phyloP scores from a whole-genome alignment of 202 grass and related monocot genomes.

The Carex sylvatica region DNA sequence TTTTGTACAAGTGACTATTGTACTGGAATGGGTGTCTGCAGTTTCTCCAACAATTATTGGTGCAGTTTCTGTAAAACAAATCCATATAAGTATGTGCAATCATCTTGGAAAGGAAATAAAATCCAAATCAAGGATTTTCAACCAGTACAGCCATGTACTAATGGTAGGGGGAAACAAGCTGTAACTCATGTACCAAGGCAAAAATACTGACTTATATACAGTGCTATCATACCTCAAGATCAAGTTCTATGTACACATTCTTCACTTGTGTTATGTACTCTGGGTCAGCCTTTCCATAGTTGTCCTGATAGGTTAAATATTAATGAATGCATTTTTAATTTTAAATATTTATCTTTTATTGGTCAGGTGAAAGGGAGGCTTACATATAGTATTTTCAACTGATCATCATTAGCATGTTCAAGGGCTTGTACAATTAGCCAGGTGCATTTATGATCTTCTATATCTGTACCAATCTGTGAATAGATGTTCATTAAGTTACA shows the following conservation, averaged over 20 bases:
- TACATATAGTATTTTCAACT: slow-evolving; percentile 65
- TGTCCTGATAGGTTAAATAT: slow-evolving; percentile 37
- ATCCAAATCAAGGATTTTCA: background rate
- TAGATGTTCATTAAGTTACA: slow-evolving; percentile 4
- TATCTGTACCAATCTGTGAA: slow-evolving; percentile 69
- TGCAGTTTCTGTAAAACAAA: background rate
- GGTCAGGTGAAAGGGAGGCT: background rate
- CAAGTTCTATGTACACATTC: slow-evolving; percentile 52
- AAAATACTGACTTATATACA: background rate
- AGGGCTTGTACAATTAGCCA: slow-evolving; percentile 76
- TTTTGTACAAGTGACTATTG: background rate
- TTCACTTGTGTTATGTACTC: slow-evolving; percentile 55
- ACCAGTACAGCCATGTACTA: background rate
- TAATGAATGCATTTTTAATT: slow-evolving; percentile 7
- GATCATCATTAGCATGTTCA: slow-evolving; percentile 51
- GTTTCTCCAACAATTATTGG: background rate
- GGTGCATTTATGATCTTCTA: slow-evolving; percentile 76
- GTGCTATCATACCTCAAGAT: slow-evolving; percentile 45
- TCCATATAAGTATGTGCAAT: background rate
- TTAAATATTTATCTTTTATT: slow-evolving; percentile 7
- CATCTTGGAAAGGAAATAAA: background rate
- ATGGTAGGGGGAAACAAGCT: background rate
- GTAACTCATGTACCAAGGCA: background rate
- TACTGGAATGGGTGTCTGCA: background rate
- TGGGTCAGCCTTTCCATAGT: slow-evolving; percentile 52